phyloP scores from a whole-genome alignment of 257 asterid species.

The Rauvolfia tetraphylla region DNA sequence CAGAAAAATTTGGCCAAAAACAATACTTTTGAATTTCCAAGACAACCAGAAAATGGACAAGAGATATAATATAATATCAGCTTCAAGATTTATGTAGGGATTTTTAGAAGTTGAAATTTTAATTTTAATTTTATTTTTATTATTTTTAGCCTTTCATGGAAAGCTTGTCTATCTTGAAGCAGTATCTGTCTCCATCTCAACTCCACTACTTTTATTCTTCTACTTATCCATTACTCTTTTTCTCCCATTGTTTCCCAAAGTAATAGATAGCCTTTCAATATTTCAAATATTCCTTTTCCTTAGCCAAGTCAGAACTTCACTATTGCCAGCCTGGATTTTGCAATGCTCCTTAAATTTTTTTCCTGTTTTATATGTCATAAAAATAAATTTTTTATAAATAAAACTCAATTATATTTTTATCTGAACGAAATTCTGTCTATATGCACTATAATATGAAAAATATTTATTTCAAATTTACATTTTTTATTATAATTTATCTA shows the following conservation, averaged over 20 bases:
- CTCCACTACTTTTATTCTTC: conserved; percentile 28
- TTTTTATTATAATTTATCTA: no score
- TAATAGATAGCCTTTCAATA: conserved; percentile 4
- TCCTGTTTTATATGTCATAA: no score
- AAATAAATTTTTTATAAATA: no score
- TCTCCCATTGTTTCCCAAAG: neutral
- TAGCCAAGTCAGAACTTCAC: conserved; percentile 19
- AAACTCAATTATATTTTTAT: no score
- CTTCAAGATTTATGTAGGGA: neutral
- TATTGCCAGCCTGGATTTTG: conserved; percentile 19
- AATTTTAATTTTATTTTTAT: no score
- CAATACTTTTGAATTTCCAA: neutral
- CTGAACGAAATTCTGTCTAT: no score
- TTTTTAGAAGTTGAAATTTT: conserved; percentile 1
- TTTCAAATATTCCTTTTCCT: conserved; percentile 19
- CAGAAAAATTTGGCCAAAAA: neutral
- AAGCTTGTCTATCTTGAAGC: conserved; percentile 14
- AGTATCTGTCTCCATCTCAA: conserved; percentile 21
- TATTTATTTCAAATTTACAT: no score
- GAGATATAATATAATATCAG: neutral
- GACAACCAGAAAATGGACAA: neutral
- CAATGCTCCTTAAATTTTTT: conserved; percentile 9
- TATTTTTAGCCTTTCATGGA: conserved; percentile 20
- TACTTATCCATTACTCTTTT: conserved; percentile 12
- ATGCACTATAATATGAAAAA: no score